Conservation (phyloP, 495 filamentous ascomycete genomes). For the Tuber calosporum region DNA sequence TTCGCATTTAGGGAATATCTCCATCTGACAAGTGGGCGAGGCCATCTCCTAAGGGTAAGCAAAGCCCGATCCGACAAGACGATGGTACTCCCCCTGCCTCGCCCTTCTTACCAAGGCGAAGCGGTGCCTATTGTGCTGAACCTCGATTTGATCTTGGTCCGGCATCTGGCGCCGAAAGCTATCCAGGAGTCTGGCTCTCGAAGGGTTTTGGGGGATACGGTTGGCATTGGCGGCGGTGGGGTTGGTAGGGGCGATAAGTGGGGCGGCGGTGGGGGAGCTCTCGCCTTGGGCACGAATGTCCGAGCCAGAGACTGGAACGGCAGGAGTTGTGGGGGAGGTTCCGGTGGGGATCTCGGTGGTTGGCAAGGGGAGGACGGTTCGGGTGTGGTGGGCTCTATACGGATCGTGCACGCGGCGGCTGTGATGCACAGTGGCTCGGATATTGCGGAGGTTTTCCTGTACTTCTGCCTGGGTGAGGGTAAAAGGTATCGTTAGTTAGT, state of each 20-base stretch:
- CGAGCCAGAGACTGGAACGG: background rate
- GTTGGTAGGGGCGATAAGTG: background rate
- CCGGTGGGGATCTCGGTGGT: background rate
- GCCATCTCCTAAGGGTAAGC: background rate
- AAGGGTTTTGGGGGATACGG: background rate
- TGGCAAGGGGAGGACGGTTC: background rate
- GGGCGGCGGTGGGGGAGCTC: background rate
- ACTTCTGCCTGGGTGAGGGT: background rate
- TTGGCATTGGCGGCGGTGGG: background rate
- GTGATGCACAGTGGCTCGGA: background rate
- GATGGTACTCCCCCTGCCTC: constrained; percentile 1
- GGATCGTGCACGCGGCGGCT: background rate
- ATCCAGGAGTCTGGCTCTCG: background rate
- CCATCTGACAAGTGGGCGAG: background rate
- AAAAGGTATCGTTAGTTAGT: background rate
- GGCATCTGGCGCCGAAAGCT: background rate
- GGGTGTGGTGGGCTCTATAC: background rate
- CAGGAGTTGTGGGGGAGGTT: background rate
- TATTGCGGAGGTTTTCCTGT: background rate
- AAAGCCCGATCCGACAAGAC: background rate
- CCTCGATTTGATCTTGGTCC: background rate
- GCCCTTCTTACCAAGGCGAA: background rate
- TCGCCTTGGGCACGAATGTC: background rate
- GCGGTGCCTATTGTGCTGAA: background rate
- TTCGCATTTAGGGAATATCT: background rate